These are phyloP conservation scores for Multifurca ochricompacta DNA, from an alignment of 768 basidiomycete genomes.

Conservation along the genomic window DNA sequence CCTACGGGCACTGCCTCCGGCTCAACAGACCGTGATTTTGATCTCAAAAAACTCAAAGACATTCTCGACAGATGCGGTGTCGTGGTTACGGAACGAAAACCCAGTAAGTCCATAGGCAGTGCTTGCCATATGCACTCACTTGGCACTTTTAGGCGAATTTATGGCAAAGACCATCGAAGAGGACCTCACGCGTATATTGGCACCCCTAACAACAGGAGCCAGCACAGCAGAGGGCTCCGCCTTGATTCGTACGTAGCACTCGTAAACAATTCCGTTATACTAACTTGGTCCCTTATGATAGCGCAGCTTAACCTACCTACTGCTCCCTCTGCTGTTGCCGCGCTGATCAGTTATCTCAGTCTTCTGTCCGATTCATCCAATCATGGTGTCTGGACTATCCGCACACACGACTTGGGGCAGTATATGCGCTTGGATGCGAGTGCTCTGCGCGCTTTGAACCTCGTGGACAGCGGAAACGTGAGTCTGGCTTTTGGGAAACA, in stretches of 20 bases:
- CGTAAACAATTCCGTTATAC: background rate
- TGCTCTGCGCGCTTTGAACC: constrained; percentile 80
- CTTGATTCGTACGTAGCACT: constrained; percentile 7
- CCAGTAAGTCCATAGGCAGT: constrained; percentile 42
- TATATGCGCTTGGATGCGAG: constrained; percentile 97
- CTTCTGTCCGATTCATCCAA: constrained; percentile 73
- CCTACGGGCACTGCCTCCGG: constrained; percentile 65
- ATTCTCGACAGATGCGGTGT: constrained; percentile 88
- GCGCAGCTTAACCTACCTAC: constrained; percentile 70
- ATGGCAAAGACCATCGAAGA: constrained; percentile 24
- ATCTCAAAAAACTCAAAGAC: constrained; percentile 77
- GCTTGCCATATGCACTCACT: background rate
- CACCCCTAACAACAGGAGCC: background rate
- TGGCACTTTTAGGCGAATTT: constrained; percentile 64
- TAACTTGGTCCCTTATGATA: constrained; percentile 26
- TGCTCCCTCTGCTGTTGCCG: constrained; percentile 75
- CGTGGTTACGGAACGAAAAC: constrained; percentile 83
- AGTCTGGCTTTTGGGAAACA: constrained; percentile 3
- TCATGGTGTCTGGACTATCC: constrained; percentile 70
- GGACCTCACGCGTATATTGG: constrained; percentile 17
- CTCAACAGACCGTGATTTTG: constrained; percentile 74
- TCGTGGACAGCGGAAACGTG: constrained; percentile 56
- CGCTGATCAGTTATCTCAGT: constrained; percentile 73
- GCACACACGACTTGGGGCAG: constrained; percentile 84
- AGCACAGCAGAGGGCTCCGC: constrained; percentile 2